Evolutionary conservation across 768 basidiomycete genomes (phyloP), one percentile per base, ranked within the genome.

Genomic region (Mycena epipterygia): DNA sequence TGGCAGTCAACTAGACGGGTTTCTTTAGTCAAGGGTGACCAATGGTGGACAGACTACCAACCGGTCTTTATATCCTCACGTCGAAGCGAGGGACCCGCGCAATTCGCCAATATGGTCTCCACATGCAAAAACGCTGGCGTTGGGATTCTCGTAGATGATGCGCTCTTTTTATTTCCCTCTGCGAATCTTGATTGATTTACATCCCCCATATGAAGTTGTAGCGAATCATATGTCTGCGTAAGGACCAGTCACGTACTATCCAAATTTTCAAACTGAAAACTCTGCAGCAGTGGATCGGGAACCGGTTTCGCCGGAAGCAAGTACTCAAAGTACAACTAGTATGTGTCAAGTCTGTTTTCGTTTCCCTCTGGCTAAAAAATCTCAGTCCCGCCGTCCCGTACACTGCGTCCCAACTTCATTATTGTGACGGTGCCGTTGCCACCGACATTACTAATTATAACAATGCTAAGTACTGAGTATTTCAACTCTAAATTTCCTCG

Each of bases 31-130:
- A 69, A 71, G 33, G 85, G 85, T 14, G 5, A 69, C 17, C 75
- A 84, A 67, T 87, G 86, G 86, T 87, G 84, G 84, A 87, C 86
- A 0, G 86, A 87, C 69, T 86, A 87, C 69, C 86, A 86, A 66
- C 81, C 82, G 5, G 85, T 86, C 0, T 85, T 12, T 85, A 86
- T 72, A 84, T 32, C 16, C 73, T 86, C 44, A 83, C 79, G 0
- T 84, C 83, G 11, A 87, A 87, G 74, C 82, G 84, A 0, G 86
- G 86, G 5, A 74, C 79, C 49, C 80, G 83, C 64, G 6, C 81
- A 86, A 52, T 86, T 63, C 19, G 39, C 62, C 13, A 42, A 44
- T 19, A 70, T 70, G 81, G 71, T 81, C 44, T 66, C 60, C 12
- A 72, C 79, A 3, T 81, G 81, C 56, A 69, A 77, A 44, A 58